Evolutionary conservation across 108 stramenopile species (phyloP).

Genomic region (Skeletonema costatum): DNA sequence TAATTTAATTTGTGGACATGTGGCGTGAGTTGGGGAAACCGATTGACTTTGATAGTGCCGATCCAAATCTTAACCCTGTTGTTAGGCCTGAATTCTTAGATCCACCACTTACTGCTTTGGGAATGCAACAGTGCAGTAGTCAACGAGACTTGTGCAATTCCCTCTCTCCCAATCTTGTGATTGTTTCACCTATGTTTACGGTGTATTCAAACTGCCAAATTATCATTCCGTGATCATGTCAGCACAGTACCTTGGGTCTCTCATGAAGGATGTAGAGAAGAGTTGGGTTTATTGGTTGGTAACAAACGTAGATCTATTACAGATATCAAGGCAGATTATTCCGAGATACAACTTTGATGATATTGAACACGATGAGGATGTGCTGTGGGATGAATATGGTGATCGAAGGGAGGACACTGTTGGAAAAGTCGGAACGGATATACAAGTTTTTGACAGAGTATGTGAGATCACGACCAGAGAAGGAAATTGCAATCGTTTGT

Average conservation of each 20-base stretch:
- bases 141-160: slow-evolving; percentile 18
- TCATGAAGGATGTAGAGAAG: slow-evolving; percentile 73
- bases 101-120: slow-evolving; percentile 60
- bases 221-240: slow-evolving; percentile 45
- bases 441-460: slow-evolving; percentile 63
- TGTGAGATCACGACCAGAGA: slow-evolving; percentile 50
- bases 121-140: slow-evolving; percentile 43
- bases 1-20: slow-evolving; percentile 63
- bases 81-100: slow-evolving; percentile 60
- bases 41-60: slow-evolving; percentile 48
- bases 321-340: slow-evolving; percentile 51
- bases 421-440: slow-evolving; percentile 50
- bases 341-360: slow-evolving; percentile 54
- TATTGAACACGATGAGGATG: slow-evolving; percentile 52
- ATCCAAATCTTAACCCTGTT: slow-evolving; percentile 59
- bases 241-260: slow-evolving; percentile 54
- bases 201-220: slow-evolving; percentile 63
- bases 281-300: slow-evolving; percentile 58
- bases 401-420: slow-evolving; percentile 36
- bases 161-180: slow-evolving; percentile 50
- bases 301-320: slow-evolving; percentile 57
- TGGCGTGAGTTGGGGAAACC: slow-evolving; percentile 42
- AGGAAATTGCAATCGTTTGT: slow-evolving; percentile 60
- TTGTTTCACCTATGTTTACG: slow-evolving; percentile 60
- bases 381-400: slow-evolving; percentile 38